These are phyloP conservation scores for Zymoseptoria ardabiliae DNA, from an alignment of 2,329 filamentous ascomycete species.

Conservation along the genomic window DNA sequence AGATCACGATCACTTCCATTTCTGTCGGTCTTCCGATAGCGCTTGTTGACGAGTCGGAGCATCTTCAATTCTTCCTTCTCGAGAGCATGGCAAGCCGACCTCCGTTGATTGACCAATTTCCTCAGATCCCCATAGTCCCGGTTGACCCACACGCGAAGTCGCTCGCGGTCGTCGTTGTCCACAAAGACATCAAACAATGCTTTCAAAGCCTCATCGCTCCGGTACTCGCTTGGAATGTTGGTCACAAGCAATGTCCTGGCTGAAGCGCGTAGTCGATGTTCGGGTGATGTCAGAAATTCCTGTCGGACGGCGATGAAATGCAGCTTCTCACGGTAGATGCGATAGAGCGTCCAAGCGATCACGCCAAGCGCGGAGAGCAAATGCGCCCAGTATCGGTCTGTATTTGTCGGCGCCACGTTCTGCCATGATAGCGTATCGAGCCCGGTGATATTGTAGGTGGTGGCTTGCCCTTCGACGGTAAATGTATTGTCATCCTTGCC, in stretches of 20 bases:
- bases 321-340: constrained; percentile 26
- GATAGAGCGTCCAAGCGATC: constrained; percentile 26
- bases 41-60: constrained; percentile 7
- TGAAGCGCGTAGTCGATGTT: constrained; percentile 26
- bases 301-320: constrained; percentile 26
- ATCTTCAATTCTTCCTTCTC: constrained; percentile 6
- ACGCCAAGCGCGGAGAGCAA: constrained; percentile 22
- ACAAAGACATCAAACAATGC: constrained; percentile 27
- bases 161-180: constrained; percentile 11
- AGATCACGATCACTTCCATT: neutral
- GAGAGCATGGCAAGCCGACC: constrained; percentile 4
- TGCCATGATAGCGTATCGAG: constrained; percentile 28
- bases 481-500: constrained; percentile 10
- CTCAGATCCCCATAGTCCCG: constrained; percentile 22
- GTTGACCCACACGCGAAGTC: constrained; percentile 26
- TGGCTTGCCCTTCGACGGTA: constrained; percentile 1
- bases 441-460: constrained; percentile 25
- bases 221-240: constrained; percentile 26
- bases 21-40: constrained; percentile 3
- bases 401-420: constrained; percentile 25
- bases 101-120: constrained; percentile 1
- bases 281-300: constrained; percentile 24
- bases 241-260: constrained; percentile 29
- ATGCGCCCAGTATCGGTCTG: constrained; percentile 29
- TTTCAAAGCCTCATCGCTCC: constrained; percentile 23